Conservation (phyloP, 2,329 filamentous ascomycete species). For the Pyrenochaeta sp. region DNA sequence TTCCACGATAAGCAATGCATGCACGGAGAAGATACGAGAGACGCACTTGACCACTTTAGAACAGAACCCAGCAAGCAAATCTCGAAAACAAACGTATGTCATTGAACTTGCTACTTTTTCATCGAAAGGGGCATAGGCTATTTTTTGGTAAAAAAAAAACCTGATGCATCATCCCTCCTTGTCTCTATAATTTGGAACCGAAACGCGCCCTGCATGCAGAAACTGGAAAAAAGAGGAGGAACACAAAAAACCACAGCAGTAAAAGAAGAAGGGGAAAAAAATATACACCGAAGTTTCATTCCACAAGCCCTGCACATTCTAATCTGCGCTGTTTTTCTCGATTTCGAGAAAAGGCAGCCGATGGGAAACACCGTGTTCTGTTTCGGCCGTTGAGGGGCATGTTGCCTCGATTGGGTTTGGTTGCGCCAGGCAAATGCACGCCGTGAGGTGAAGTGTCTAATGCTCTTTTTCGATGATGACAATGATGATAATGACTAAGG, state of each 20-base stretch:
- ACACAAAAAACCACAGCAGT: neutral
- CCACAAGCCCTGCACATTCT: conserved; percentile 20
- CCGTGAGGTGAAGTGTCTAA: conserved; percentile 44
- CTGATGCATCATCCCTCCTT: no score
- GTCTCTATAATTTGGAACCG: neutral
- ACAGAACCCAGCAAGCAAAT: no score
- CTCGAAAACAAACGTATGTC: conserved; percentile 20
- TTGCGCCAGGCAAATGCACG: conserved; percentile 45
- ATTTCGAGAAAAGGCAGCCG: conserved; percentile 18
- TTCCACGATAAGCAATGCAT: no score
- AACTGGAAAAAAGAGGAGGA: no score
- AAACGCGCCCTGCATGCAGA: neutral
- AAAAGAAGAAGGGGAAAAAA: conserved; percentile 6
- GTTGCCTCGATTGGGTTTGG: conserved; percentile 14
- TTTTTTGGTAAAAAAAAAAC: no score
- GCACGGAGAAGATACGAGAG: no score
- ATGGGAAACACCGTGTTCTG: conserved; percentile 23
- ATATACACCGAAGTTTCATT: conserved; percentile 26
- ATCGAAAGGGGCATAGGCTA: no score
- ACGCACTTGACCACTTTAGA: no score
- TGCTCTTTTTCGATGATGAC: conserved; percentile 39
- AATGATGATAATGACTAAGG: no score
- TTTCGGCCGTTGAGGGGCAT: conserved; percentile 11
- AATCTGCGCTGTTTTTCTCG: conserved; percentile 29
- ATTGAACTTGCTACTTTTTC: conserved; percentile 16